Evolutionary conservation across 257 asterid species (phyloP), one percentile per base, ranked within the genome.

Genomic region (Cinchona pubescens): DNA sequence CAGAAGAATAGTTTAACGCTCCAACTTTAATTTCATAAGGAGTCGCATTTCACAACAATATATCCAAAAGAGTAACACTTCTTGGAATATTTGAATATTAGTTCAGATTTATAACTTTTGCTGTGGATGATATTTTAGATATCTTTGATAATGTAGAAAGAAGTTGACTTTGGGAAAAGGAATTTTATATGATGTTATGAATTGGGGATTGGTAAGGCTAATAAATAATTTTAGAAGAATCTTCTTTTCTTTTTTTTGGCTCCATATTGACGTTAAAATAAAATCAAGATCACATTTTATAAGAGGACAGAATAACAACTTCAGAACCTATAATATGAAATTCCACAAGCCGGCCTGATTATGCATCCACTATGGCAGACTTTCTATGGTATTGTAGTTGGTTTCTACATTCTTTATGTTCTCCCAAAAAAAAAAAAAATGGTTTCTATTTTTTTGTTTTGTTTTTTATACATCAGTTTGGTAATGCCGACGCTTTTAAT

Each of bases 1-100:
- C 73, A 69, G 61, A 69, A 69, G 29, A 69, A 69, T 69, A 67
- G 43, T 38, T 67, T 67, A 67, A 67, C 43, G 72, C 5, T 29
- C 18, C 42, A 69, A 27, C 2, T 46, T 46, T 69, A 23, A 27
- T 69, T 69, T 21, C 29, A 23, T 4, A 19, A 1, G 32, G 18
- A 34, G 4, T 9, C 18, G 69, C 30, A 55, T 23, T 34, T 34
- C 19, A 4, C 15, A 37, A 38, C 0, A 65, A 18, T 32, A 18
- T 18, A 21, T 37, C 30, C 49, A 65, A 3, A 38, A 7, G 32
- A 21, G 49, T 37, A 23, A 12, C 21, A 65, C 19, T 15, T 35
- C 30, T 37, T 38, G 34, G 32, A 3, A 21, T 23, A 21, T 29
- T 59, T 14, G 65, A 10, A 59, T 59, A 59, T 12, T 59, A 27